A percentile compares a stretch with the other conserved stretches of the same genome.
Conservation (phyloP, 75 land plant species). For the Sequoia sempervirens region DNA sequence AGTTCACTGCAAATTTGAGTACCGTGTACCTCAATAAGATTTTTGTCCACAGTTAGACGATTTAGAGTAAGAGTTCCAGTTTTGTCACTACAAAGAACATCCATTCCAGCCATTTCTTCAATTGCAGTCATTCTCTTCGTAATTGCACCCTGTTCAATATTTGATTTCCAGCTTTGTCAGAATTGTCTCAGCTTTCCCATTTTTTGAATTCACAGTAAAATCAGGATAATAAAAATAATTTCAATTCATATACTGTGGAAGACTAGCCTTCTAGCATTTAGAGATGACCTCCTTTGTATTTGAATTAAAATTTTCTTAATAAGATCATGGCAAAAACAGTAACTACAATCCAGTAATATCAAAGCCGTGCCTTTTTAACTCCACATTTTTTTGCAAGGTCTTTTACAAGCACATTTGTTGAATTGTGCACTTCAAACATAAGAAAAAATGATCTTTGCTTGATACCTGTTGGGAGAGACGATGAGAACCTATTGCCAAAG, state of each 20-base stretch:
- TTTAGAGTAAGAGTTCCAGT: constrained; percentile 73
- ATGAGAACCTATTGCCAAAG: constrained; percentile 76
- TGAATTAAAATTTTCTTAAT: neutral
- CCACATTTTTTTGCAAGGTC: neutral
- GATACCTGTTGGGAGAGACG: constrained; percentile 67
- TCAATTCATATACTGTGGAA: neutral
- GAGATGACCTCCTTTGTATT: neutral
- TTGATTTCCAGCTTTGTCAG: constrained; percentile 4
- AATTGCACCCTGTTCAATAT: constrained; percentile 53
- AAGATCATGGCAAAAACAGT: neutral
- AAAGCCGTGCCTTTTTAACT: neutral
- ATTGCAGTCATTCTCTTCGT: constrained; percentile 80
- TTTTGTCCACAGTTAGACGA: constrained; percentile 53
- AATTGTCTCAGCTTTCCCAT: neutral
- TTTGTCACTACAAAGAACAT: constrained; percentile 68
- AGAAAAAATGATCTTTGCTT: neutral
- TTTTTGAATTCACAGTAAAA: neutral
- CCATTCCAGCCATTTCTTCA: constrained; percentile 75
- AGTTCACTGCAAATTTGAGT: neutral
- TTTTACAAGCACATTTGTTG: neutral
- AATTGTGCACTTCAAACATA: neutral
- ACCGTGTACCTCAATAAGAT: constrained; percentile 46
- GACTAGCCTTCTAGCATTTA: neutral
- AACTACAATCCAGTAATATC: neutral
- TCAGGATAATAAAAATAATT: neutral